phyloP scores from a whole-genome alignment of 129 eudicot genomes.

The Flaveria linearis region DNA sequence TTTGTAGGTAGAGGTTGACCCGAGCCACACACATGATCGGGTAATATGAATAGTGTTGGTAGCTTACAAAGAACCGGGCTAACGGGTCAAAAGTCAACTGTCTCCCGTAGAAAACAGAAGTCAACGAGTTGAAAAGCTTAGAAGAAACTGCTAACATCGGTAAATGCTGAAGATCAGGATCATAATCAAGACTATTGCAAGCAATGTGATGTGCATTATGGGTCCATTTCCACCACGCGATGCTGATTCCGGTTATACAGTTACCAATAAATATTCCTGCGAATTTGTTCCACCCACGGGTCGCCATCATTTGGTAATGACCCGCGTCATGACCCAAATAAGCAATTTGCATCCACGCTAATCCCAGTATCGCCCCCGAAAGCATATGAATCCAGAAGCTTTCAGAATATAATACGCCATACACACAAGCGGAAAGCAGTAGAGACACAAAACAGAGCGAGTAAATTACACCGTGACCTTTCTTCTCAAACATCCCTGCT shows the following conservation, averaged over 20 bases:
- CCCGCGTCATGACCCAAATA: conserved; percentile 95
- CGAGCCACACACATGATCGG: conserved; percentile 88
- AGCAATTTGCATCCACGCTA: conserved; percentile 83
- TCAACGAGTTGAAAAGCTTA: conserved; percentile 50
- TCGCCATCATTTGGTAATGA: conserved; percentile 77
- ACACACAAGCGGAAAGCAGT: conserved; percentile 50
- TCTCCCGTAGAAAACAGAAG: conserved; percentile 68
- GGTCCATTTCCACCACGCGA: conserved; percentile 98
- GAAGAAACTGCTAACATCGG: conserved; percentile 83
- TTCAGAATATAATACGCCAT: conserved; percentile 51
- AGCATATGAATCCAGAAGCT: conserved; percentile 61
- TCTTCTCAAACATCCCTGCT: conserved; percentile 79
- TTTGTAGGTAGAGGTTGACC: conserved; percentile 76
- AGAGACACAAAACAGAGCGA: conserved; percentile 50
- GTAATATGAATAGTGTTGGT: conserved; percentile 72
- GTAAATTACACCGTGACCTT: conserved; percentile 68
- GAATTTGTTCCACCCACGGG: conserved; percentile 61
- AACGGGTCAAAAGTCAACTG: conserved; percentile 60
- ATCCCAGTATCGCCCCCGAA: conserved; percentile 63
- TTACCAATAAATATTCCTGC: conserved; percentile 76
- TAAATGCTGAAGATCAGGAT: conserved; percentile 90
- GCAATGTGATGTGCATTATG: conserved; percentile 87
- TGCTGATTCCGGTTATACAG: conserved; percentile 82
- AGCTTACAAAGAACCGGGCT: conserved; percentile 73
- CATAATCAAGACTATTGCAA: conserved; percentile 75